These are phyloP conservation scores for Neurospora sp. DNA, from an alignment of 495 filamentous ascomycete genomes.

Conservation along the genomic window DNA sequence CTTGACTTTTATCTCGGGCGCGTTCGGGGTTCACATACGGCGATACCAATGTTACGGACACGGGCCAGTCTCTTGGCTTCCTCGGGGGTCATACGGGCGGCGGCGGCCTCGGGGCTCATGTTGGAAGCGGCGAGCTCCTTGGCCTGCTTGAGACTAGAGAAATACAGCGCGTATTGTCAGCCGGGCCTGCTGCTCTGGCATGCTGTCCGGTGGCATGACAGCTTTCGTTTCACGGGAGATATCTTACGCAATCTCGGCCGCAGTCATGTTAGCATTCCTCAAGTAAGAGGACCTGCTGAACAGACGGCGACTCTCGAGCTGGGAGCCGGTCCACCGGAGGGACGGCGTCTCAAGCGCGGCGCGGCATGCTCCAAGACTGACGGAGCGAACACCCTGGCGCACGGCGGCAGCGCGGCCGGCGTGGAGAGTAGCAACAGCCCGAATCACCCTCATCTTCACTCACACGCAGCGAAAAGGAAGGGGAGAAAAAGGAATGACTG, in stretches of 20 bases:
- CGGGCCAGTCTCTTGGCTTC: conserved; percentile 66
- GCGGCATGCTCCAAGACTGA: conserved; percentile 16
- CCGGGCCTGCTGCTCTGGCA: neutral
- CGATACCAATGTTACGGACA: conserved; percentile 97
- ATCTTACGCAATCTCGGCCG: conserved; percentile 27
- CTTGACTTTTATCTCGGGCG: neutral
- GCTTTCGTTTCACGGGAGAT: neutral
- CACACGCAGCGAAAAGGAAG: conserved; percentile 6
- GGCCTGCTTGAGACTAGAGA: conserved; percentile 30
- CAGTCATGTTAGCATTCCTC: conserved; percentile 14
- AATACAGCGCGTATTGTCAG: neutral
- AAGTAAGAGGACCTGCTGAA: conserved; percentile 18
- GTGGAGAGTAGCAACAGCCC: conserved; percentile 31
- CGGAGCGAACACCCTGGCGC: conserved; percentile 21
- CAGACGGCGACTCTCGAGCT: conserved; percentile 13
- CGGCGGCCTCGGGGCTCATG: conserved; percentile 35
- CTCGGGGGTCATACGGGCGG: conserved; percentile 55
- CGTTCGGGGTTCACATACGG: conserved; percentile 43
- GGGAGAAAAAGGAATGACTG: conserved; percentile 14
- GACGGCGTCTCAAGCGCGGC: conserved; percentile 6
- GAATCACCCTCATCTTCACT: conserved; percentile 33
- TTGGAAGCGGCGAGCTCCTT: conserved; percentile 31
- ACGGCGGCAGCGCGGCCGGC: conserved; percentile 24
- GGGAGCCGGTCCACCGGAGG: conserved; percentile 7
- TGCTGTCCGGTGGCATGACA: neutral